These are phyloP conservation scores for Phytophthora crassamura DNA, from an alignment of 352 stramenopile species.

Conservation along the genomic window DNA sequence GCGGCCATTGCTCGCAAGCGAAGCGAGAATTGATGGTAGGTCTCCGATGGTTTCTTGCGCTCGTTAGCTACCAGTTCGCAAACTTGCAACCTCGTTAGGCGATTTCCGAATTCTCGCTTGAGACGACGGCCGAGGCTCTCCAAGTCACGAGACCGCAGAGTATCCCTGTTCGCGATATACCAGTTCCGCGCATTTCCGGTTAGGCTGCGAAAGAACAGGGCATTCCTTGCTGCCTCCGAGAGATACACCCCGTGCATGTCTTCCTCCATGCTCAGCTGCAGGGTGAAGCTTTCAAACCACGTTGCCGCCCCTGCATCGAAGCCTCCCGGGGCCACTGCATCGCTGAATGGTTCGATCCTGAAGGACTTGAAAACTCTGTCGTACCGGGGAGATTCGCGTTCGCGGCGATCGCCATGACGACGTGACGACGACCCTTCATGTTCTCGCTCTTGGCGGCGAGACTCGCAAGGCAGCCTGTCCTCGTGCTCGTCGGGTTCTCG, in stretches of 20 bases:
- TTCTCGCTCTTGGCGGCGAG: too few species aligned
- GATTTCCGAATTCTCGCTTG: neutral
- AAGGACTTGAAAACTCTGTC: neutral
- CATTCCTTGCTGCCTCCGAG: neutral
- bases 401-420: too few species aligned
- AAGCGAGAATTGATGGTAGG: neutral
- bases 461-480: too few species aligned
- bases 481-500: too few species aligned
- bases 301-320: conserved; percentile 2
- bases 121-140: neutral
- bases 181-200: neutral
- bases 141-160: neutral
- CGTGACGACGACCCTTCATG: too few species aligned
- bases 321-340: neutral
- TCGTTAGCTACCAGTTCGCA: neutral
- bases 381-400: too few species aligned
- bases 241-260: neutral
- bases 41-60: neutral
- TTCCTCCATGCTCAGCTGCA: neutral
- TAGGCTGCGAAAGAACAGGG: neutral
- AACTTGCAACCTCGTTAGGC: neutral
- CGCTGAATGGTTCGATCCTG: neutral
- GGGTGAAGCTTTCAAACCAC: neutral
- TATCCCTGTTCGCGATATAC: neutral
- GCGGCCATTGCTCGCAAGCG: neutral